Evolutionary conservation across 176 grass and related monocot species (phyloP).

Genomic region (Bolboschoenus planiculmis): DNA sequence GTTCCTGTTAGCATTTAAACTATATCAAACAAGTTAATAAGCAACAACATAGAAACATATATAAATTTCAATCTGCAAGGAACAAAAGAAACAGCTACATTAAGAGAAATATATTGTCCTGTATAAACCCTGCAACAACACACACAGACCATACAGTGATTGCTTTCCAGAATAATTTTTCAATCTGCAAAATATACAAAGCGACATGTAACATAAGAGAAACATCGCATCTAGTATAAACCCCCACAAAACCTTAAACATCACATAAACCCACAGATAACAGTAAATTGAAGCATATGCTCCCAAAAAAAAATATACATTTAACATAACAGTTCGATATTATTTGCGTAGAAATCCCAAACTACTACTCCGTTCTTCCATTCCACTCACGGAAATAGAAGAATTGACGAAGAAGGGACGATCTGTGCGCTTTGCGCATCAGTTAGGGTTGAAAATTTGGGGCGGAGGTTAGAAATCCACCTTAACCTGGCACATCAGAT

Average conservation of each 20-base stretch:
- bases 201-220: neutral
- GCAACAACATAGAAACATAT: neutral
- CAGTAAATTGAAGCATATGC: neutral
- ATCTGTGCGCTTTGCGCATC: too few species aligned
- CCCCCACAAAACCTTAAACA: neutral
- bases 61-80: neutral
- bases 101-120: neutral
- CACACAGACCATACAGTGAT: neutral
- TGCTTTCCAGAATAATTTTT: neutral
- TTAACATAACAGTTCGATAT: neutral
- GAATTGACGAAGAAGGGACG: neutral
- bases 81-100: neutral
- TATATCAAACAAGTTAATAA: neutral
- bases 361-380: neutral
- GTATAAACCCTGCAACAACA: neutral
- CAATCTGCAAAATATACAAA: neutral
- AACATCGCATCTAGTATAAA: neutral
- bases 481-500: conserved; percentile 91
- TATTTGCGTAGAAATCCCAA: neutral
- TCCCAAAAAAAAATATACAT: neutral
- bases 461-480: conserved; percentile 21
- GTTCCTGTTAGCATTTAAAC: neutral
- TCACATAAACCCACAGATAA: neutral
- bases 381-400: neutral
- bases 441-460: neutral